Percentiles rank a stretch among this genome's conserved stretches.
Evolutionary conservation across 1,139 yeast species (phyloP).

Genomic region (Suhomyces atakaporum): DNA sequence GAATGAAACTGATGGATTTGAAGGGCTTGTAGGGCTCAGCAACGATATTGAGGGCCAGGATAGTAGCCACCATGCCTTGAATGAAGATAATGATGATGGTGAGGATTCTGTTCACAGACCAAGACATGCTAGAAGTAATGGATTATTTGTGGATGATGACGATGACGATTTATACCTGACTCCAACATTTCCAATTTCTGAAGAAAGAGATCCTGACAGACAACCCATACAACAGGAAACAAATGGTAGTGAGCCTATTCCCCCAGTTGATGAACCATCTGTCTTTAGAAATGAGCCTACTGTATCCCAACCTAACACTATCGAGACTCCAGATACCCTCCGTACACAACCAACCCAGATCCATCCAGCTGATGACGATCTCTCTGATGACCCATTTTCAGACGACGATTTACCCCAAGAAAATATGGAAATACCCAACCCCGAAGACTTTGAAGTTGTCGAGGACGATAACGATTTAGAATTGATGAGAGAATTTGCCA

Average conservation of each 20-base stretch:
- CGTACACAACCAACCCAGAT: not conserved
- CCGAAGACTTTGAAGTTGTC: not conserved
- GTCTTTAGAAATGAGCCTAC: no score
- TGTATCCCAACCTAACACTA: no score
- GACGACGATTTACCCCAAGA: slow-evolving; percentile 11
- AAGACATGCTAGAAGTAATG: slow-evolving; percentile 18
- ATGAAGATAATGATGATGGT: slow-evolving; percentile 16
- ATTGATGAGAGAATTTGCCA: slow-evolving; percentile 42
- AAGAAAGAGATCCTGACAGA: not conserved
- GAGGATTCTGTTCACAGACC: slow-evolving; percentile 31
- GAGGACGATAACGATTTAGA: slow-evolving; percentile 32
- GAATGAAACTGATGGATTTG: no score
- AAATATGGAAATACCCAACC: not conserved
- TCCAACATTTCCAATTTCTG: slow-evolving; percentile 3
- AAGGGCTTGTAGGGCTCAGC: no score
- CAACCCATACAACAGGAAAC: not conserved
- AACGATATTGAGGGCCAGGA: no score
- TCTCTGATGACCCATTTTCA: slow-evolving; percentile 24
- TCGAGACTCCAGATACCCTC: no score
- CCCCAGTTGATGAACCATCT: not conserved
- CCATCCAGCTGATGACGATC: slow-evolving; percentile 11
- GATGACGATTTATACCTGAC: slow-evolving; percentile 21
- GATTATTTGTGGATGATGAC: slow-evolving; percentile 34
- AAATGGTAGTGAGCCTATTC: not conserved
- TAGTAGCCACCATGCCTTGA: no score